phyloP scores from a whole-genome alignment of 768 basidiomycete genomes.

The Mycena rosella region DNA sequence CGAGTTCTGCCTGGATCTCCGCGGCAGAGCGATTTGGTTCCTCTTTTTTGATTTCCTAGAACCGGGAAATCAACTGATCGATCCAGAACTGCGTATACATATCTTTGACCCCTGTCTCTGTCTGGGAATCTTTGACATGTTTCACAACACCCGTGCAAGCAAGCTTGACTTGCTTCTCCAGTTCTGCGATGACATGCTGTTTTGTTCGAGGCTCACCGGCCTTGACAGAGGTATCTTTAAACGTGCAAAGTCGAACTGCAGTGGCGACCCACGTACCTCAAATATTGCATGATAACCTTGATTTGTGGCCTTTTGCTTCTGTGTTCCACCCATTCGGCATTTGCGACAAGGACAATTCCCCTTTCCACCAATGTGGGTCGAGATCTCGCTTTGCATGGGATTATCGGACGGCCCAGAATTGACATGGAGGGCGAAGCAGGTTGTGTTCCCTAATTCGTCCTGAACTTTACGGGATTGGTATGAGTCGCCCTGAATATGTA shows the following conservation, averaged over 20 bases:
- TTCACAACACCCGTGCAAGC: slow-evolving; percentile 50
- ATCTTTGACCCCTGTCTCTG: slow-evolving; percentile 54
- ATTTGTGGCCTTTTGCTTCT: slow-evolving; percentile 47
- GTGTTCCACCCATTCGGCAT: slow-evolving; percentile 51
- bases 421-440: slow-evolving; percentile 42
- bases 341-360: slow-evolving; percentile 57
- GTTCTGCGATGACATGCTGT: slow-evolving; percentile 33
- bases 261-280: slow-evolving; percentile 28
- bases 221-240: neutral
- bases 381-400: slow-evolving; percentile 50
- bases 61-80: slow-evolving; percentile 43
- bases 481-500: slow-evolving; percentile 49
- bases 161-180: slow-evolving; percentile 47
- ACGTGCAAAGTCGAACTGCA: slow-evolving; percentile 1
- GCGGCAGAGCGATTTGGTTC: slow-evolving; percentile 29
- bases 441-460: slow-evolving; percentile 42
- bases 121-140: slow-evolving; percentile 45
- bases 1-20: slow-evolving; percentile 43
- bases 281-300: slow-evolving; percentile 53
- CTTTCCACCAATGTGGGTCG: slow-evolving; percentile 54
- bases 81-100: slow-evolving; percentile 54
- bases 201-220: slow-evolving; percentile 35
- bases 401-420: slow-evolving; percentile 54
- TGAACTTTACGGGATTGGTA: slow-evolving; percentile 43
- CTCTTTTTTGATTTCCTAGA: slow-evolving; percentile 37